Base-by-base conservation (phyloP, 208 protist species). In the Balamuthia mandrillaris region DNA sequence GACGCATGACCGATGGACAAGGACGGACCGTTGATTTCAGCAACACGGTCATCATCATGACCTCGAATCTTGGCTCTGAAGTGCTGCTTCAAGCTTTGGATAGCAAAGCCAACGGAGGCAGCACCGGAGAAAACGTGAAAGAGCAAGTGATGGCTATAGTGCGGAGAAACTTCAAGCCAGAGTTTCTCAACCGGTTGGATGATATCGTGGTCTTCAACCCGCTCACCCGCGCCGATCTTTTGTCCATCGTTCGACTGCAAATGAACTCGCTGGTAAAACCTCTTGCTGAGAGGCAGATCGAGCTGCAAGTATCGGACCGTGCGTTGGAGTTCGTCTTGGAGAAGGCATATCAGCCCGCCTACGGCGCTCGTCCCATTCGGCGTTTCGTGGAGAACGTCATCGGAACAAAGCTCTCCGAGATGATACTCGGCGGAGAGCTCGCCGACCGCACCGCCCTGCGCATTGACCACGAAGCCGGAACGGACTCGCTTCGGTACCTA, bases 111-210 rank as follows among this genome's bases (percentile, higher is more conserved):
- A 41, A 3, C 10, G 47, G 18, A 24, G 47, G 47, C 21, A 54
- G 47, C 21, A 14, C 21, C 16, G 16, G 16, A 24, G 47, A 54
- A 54, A 24, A 14, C 21, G 47, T 21, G 16, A 54, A 54, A 18
- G 88, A 88, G 18, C 27, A 92, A 44, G 96, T 99, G 24, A 96
- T 98, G 90, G 77, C 88, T 29, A 86, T 93, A 68, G 92, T 98
- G 24, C 89, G 90, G 14, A 86, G 93, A 82, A 93, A 95, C 61
- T 98, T 98, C 91, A 84, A 93, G 6, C 98, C 98, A 3, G 98
- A 99, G 90, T 98, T 99, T 85, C 92, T 99, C 44, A 99, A 99
- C 93, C 95, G 98, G 37, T 82, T 99, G 4, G 98, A 99, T 87
- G 96, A 98, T 83, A 97, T 99, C 33, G 87, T 99, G 18, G 91